Evolutionary conservation across 495 filamentous ascomycete genomes (phyloP), one percentile per base, ranked within the genome.

Genomic region (Talaromyces stipitatus): DNA sequence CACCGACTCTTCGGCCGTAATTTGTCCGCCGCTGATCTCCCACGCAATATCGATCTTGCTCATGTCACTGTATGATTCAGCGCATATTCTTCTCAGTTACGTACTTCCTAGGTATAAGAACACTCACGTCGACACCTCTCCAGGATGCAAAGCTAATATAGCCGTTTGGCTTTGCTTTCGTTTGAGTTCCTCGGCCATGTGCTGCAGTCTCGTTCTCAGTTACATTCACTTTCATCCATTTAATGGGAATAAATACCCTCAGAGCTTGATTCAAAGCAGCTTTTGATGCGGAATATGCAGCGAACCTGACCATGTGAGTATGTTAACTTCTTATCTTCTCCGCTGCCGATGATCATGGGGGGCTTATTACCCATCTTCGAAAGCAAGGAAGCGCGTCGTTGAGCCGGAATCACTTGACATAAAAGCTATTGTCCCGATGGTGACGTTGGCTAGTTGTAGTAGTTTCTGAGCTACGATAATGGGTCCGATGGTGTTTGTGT

Each of bases 191-290:
- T 76, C 74, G 1, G 78, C 77, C 73, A 83, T 74, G 58, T 83
- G 80, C 65, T 75, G 45, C 36, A 2, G 4, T 12, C 12, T 26
- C 50, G 24, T 26, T n/a, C n/a, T n/a, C n/a, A n/a, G n/a, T n/a
- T n/a, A n/a, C n/a, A n/a, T n/a, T n/a, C n/a, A n/a, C n/a, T n/a
- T n/a, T n/a, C n/a, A n/a, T n/a, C n/a, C n/a, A n/a, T n/a, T n/a
- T n/a, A n/a, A n/a, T n/a, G n/a, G n/a, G n/a, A n/a, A n/a, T n/a
- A 43, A 57, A 33, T 60, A 74, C 72, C 11, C 81, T 60, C 2
- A 82, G 64, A 38, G 72, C 75, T 60, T 81, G 77, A 62, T 84
- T 84, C 47, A 84, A 62, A 0, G 81, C 81, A n/a, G 79, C 74
- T 63, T 84, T 83, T 4, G 77, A 80, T 0, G 79, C 79, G 6